Conservation (phyloP, 2,329 filamentous ascomycete genomes). For the Ophiocordyceps camponoti-leonardi region DNA sequence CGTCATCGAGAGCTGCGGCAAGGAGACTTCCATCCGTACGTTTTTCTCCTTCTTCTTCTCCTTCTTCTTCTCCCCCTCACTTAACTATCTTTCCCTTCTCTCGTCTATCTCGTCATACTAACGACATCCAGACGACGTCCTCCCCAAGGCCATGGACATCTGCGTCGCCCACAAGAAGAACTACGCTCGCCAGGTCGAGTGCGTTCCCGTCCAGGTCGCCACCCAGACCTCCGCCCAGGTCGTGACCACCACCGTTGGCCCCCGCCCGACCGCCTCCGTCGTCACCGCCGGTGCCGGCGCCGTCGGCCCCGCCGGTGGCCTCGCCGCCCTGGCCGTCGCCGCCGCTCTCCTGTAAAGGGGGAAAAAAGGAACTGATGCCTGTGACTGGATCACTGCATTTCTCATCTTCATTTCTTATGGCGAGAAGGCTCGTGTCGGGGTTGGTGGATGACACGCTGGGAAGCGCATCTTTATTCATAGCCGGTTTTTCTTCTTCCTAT, state of each 20-base stretch:
- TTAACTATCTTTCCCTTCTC: too few relatives aligned
- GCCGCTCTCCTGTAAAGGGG: constrained; percentile 19
- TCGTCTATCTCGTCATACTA: neutral
- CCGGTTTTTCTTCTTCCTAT: too few relatives aligned
- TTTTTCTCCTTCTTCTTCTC: constrained; percentile 1
- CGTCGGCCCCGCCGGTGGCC: constrained; percentile 13
- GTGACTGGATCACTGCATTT: neutral
- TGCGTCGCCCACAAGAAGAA: neutral
- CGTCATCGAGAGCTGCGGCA: constrained; percentile 12
- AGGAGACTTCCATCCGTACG: constrained; percentile 14
- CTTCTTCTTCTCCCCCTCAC: too few relatives aligned
- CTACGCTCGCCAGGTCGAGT: neutral
- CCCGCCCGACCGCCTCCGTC: constrained; percentile 3
- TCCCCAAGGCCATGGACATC: constrained; percentile 8
- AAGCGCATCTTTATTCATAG: neutral
- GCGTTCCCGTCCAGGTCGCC: neutral
- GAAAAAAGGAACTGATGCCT: too few relatives aligned
- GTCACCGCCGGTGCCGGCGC: constrained; percentile 13
- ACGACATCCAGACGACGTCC: constrained; percentile 10
- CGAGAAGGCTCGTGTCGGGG: too few relatives aligned
- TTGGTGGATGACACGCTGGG: neutral
- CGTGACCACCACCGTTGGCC: constrained; percentile 4
- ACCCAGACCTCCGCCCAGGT: neutral
- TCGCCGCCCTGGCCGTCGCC: constrained; percentile 15
- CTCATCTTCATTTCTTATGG: neutral